phyloP scores from a whole-genome alignment of 2,329 filamentous ascomycete species.

The Botrytis byssoidea region DNA sequence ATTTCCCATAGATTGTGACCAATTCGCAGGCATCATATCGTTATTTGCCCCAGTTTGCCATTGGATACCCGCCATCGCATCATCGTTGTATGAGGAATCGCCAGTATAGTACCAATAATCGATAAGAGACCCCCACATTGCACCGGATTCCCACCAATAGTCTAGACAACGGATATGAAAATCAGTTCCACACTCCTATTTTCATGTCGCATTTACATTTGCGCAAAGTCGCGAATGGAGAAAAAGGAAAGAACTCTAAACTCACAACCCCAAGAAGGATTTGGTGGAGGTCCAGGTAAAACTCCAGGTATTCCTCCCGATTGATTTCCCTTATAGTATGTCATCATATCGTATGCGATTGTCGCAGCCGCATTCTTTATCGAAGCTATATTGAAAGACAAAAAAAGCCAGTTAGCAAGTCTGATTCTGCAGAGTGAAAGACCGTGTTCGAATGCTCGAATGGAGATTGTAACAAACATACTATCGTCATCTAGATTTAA shows the following conservation, averaged over 20 bases:
- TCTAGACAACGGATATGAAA: conserved; percentile 36
- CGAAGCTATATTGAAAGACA: conserved; percentile 43
- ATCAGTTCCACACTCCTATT: neutral
- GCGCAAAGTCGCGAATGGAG: conserved; percentile 17
- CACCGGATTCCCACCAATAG: conserved; percentile 62
- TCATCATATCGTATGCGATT: conserved; percentile 41
- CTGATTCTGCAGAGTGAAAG: neutral
- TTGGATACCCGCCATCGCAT: conserved; percentile 54
- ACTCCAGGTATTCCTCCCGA: conserved; percentile 49
- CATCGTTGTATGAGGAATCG: conserved; percentile 56
- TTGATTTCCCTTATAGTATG: conserved; percentile 44
- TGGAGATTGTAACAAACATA: conserved; percentile 21
- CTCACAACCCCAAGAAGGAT: conserved; percentile 37
- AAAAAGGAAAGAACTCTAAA: conserved; percentile 18
- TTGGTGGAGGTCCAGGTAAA: conserved; percentile 46
- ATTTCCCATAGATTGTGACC: conserved; percentile 40
- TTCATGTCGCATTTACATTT: neutral
- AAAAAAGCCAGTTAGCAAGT: conserved; percentile 27
- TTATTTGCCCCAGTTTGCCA: conserved; percentile 56
- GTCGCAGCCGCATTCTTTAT: conserved; percentile 38
- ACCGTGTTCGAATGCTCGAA: neutral
- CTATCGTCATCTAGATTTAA: conserved; percentile 34
- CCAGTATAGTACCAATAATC: conserved; percentile 64
- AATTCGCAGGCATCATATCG: conserved; percentile 57
- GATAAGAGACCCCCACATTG: conserved; percentile 58